phyloP scores from a whole-genome alignment of 1,284 basidiomycete genomes.

The Rhodotorula sp. region DNA sequence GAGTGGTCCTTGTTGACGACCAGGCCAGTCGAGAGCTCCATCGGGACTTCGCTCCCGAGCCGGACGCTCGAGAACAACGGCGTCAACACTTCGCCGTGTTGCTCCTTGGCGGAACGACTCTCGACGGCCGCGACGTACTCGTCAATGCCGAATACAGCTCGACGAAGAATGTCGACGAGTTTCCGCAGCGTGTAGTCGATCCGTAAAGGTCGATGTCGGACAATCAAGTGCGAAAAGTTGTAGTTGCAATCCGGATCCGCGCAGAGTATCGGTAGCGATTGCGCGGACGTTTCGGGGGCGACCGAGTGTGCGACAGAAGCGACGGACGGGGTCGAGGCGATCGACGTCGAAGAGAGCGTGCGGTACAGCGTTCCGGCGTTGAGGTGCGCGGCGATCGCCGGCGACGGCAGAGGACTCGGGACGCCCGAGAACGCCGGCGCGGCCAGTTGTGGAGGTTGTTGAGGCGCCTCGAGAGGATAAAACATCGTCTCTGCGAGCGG shows the following conservation, averaged over 20 bases:
- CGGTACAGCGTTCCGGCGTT: slow-evolving; percentile 11
- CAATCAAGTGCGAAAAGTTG: slow-evolving; percentile 6
- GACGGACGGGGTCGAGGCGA: slow-evolving; percentile 1
- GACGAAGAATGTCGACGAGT: slow-evolving; percentile 26
- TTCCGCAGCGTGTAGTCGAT: slow-evolving; percentile 42
- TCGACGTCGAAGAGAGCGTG: slow-evolving; percentile 5
- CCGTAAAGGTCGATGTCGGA: slow-evolving; percentile 8
- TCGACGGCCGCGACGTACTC: background rate
- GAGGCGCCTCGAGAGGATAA: background rate
- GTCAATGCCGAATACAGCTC: slow-evolving; percentile 14
- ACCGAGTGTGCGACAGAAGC: background rate
- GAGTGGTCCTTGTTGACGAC: background rate
- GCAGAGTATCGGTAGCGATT: background rate
- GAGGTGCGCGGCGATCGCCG: slow-evolving; percentile 15
- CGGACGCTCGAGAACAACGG: slow-evolving; percentile 2
- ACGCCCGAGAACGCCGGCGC: background rate
- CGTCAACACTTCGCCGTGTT: slow-evolving; percentile 3
- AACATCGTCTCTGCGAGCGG: background rate
- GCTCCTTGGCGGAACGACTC: background rate
- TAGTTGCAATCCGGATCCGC: slow-evolving; percentile 6
- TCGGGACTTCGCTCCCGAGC: background rate
- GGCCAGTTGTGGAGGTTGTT: background rate
- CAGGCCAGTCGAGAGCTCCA: background rate
- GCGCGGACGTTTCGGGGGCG: background rate
- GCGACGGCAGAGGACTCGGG: slow-evolving; percentile 5